Evolutionary conservation across 225 moss, liverwort and hornwort genomes (phyloP), one percentile per base, ranked within the genome.

Genomic region (Polytrichum formosum): DNA sequence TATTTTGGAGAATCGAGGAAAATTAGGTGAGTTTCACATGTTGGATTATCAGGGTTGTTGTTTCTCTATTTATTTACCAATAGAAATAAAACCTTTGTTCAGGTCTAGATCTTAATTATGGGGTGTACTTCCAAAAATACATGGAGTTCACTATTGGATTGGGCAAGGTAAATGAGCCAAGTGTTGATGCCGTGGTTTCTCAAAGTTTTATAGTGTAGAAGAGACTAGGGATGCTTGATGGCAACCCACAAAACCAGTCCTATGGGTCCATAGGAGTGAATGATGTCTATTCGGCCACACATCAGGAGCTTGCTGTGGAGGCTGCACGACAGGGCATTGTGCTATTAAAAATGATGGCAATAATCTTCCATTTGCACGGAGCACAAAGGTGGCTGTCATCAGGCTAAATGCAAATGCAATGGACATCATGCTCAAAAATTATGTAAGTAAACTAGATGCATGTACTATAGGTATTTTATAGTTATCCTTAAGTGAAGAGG

Each of bases 151-250:
- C 10, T 10, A 37, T 37, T 2, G 10, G 37, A 10, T 37, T 37
- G 10, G 70, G 81, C 1, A 74, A 76, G 18, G 5, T 88, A 6
- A 61, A 68, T 56, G 19, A 18, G 20, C 28, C 28, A 16, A 73
- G 81, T 0, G 73, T 88, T 5, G 75, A 85, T 35, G 22, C 22
- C 18, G 74, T 79, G 63, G 53, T 88, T 6, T 63, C 63, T 55
- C 58, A 71, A 54, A 74, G 80, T 1, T 73, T 17, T 1, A 29
- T 70, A 3, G 90, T 90, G 35, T 79, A 77, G 1, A 88, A 88
- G 78, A 78, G 85, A 31, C 63, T 90, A 2, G 90, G 88, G 6
- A n/a, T 90, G 61, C 88, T 88, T 20, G 85, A 87, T 1, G 87
- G 90, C 0, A 78, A 80, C 64, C 87, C 80, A 1, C 7, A 23